Evolutionary conservation across 2,329 filamentous ascomycete species (phyloP).

Genomic region (Chaetomium sp.): DNA sequence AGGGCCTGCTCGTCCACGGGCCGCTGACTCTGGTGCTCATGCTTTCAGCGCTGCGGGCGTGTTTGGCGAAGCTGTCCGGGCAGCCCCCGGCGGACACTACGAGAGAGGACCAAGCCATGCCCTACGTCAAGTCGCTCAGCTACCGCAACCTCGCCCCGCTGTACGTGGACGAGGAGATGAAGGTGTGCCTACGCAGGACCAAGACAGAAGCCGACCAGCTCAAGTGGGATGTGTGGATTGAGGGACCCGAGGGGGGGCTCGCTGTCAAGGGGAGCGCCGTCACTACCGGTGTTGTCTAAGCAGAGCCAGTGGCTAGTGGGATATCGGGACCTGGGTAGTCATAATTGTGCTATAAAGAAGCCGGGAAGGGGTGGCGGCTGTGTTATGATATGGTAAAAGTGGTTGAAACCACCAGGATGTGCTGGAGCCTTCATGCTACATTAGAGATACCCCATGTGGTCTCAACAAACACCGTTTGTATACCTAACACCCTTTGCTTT

Average conservation of each 20-base stretch:
- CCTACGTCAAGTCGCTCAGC: constrained; percentile 52
- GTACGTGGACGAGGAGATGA: constrained; percentile 71
- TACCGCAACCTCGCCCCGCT: constrained; percentile 84
- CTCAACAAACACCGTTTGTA: not conserved
- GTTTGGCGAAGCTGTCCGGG: constrained; percentile 42
- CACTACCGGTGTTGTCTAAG: constrained; percentile 4
- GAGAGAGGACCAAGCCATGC: not conserved
- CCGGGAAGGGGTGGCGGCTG: not conserved
- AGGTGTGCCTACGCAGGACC: constrained; percentile 60
- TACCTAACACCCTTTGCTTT: not conserved
- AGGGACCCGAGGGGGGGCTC: constrained; percentile 61
- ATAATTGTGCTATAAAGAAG: not conserved
- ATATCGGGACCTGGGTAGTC: not conserved
- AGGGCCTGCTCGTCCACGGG: constrained; percentile 79
- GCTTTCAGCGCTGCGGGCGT: constrained; percentile 63
- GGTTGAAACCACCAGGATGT: not conserved
- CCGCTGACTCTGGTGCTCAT: constrained; percentile 79
- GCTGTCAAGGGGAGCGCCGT: constrained; percentile 58
- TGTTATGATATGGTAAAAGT: not conserved
- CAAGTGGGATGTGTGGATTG: constrained; percentile 66
- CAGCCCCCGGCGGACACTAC: not conserved
- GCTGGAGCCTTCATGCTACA: not conserved
- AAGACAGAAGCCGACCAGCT: constrained; percentile 43
- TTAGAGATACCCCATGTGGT: not conserved
- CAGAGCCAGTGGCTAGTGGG: not conserved